Evolutionary conservation across 331 rosid genomes (phyloP).

Genomic region (Rosa hybrid): DNA sequence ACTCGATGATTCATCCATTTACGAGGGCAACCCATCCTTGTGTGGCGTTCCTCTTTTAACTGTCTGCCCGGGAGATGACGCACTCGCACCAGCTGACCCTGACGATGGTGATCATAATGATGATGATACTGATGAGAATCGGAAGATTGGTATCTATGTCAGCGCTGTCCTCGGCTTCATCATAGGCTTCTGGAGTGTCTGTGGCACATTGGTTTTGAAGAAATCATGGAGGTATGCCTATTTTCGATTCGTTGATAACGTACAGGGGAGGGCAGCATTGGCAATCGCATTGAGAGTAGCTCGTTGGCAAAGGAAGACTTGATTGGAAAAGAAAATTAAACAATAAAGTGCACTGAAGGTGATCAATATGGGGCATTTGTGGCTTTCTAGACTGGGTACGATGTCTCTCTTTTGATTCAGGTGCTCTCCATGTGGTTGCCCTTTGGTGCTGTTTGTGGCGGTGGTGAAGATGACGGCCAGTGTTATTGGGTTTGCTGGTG

Average conservation of each 20-base stretch:
- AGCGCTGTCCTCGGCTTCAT: not conserved
- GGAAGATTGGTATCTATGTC: not conserved
- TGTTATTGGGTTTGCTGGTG: not conserved
- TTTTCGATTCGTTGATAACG: not conserved
- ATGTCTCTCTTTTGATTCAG: too few species aligned
- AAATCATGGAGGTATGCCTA: not conserved
- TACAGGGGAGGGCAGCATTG: not conserved
- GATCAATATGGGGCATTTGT: not conserved
- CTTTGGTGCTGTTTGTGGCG: not conserved
- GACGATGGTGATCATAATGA: not conserved
- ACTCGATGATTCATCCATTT: not conserved
- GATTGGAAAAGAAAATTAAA: not conserved
- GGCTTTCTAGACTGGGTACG: not conserved
- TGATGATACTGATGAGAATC: not conserved
- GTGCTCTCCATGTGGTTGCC: too few species aligned
- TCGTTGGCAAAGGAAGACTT: not conserved
- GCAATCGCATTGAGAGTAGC: not conserved
- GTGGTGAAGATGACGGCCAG: not conserved
- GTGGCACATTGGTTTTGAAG: not conserved
- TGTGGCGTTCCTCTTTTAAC: not conserved
- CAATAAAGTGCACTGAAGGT: not conserved
- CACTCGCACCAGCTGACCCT: not conserved
- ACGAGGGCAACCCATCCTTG: not conserved
- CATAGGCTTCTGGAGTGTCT: not conserved
- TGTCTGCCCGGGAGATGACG: not conserved